Percentiles rank a stretch among this genome's conserved stretches.
These are phyloP conservation scores for Gossypium trilobum DNA, from an alignment of 441 rosid genomes.

Conservation along the genomic window DNA sequence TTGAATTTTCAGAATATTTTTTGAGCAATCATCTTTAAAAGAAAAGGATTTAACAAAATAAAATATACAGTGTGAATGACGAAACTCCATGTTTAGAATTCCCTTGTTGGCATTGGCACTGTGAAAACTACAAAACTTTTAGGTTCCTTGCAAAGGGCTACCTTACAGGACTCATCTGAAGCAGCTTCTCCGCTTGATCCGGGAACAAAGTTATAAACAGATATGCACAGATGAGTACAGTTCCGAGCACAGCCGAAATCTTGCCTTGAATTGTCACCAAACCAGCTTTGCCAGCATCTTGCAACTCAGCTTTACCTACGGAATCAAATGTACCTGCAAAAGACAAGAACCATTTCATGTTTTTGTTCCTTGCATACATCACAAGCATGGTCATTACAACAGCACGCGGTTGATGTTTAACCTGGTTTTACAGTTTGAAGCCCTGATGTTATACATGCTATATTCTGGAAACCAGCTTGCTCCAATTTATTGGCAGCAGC, in stretches of 20 bases:
- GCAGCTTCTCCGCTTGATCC: slow-evolving; percentile 78
- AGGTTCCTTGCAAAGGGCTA: slow-evolving; percentile 19
- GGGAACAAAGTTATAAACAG: slow-evolving; percentile 81
- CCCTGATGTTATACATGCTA: slow-evolving; percentile 80
- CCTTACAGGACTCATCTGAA: slow-evolving; percentile 39
- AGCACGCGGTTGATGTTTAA: slow-evolving; percentile 15
- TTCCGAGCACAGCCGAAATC: slow-evolving; percentile 87
- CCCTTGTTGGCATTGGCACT: background rate
- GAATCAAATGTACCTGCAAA: slow-evolving; percentile 66
- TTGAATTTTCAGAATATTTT: background rate
- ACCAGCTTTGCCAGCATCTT: slow-evolving; percentile 88
- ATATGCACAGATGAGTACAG: slow-evolving; percentile 86
- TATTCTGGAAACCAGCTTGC: slow-evolving; percentile 57
- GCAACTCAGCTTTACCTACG: slow-evolving; percentile 58
- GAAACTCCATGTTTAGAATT: background rate
- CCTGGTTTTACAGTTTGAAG: slow-evolving; percentile 89
- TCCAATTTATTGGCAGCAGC: slow-evolving; percentile 39
- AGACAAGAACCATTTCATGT: slow-evolving; percentile 6
- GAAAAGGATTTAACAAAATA: background rate
- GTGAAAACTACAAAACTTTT: slow-evolving; percentile 17
- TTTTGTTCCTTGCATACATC: background rate
- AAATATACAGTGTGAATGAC: background rate
- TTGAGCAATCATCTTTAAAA: background rate
- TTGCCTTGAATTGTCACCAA: slow-evolving; percentile 78
- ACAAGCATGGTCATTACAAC: background rate